These are phyloP conservation scores for Cyberlindnera saturnus DNA, from an alignment of 805 yeast genomes.

Conservation along the genomic window DNA sequence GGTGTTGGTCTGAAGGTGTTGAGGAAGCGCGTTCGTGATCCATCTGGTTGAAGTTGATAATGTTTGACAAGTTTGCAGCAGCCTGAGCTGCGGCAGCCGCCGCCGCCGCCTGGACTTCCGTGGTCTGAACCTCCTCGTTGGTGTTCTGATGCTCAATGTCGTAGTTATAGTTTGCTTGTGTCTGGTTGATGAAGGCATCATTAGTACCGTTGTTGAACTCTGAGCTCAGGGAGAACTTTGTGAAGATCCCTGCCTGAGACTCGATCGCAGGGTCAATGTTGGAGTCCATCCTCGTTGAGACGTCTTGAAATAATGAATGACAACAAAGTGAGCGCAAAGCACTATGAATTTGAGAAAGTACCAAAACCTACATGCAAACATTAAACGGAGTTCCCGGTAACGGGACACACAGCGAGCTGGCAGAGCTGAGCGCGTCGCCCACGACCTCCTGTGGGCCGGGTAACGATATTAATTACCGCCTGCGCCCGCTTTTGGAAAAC, in stretches of 20 bases:
- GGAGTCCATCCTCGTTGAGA: constrained; percentile 12
- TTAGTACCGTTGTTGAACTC: neutral
- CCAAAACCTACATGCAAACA: too few species aligned
- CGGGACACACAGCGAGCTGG: too few species aligned
- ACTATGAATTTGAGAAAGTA: too few species aligned
- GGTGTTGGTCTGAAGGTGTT: neutral
- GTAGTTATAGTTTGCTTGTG: constrained; percentile 3
- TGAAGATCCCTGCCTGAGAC: constrained; percentile 15
- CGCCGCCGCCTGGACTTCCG: constrained; percentile 2
- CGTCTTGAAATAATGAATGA: neutral
- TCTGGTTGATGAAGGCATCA: neutral
- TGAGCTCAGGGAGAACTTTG: constrained; percentile 15
- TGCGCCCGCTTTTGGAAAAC: too few species aligned
- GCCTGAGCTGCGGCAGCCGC: constrained; percentile 20
- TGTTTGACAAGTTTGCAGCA: constrained; percentile 21
- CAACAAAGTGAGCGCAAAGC: too few species aligned
- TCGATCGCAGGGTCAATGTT: constrained; percentile 22
- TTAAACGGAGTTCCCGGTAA: neutral
- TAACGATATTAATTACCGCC: too few species aligned
- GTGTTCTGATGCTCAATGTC: constrained; percentile 2
- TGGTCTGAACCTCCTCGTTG: constrained; percentile 1
- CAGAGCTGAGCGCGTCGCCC: too few species aligned
- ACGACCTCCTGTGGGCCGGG: too few species aligned
- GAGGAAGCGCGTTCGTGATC: constrained; percentile 3
- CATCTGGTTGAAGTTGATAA: constrained; percentile 19